A percentile compares a stretch with the other conserved stretches of the same genome.
These are phyloP conservation scores for Amphichorda felina DNA, from an alignment of 2,329 filamentous ascomycete genomes.

Conservation along the genomic window DNA sequence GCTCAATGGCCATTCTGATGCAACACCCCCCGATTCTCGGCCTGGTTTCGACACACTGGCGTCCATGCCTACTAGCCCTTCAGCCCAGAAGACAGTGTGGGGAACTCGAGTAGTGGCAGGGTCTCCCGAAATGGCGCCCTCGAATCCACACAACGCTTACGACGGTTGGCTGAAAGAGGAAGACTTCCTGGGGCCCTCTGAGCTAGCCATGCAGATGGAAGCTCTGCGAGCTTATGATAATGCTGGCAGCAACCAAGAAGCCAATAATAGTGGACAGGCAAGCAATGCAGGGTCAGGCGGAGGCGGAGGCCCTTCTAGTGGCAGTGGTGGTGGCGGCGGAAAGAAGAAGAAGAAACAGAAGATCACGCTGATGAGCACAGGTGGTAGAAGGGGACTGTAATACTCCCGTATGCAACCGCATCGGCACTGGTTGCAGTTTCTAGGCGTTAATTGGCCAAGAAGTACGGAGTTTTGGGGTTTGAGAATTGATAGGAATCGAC, in stretches of 20 bases:
- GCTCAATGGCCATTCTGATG: conserved; percentile 34
- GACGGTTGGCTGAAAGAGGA: conserved; percentile 86
- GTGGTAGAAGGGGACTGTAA: conserved; percentile 31
- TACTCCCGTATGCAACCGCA: too few species aligned
- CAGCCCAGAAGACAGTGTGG: conserved; percentile 73
- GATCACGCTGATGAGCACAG: conserved; percentile 61
- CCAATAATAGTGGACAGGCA: neutral
- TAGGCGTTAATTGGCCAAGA: too few species aligned
- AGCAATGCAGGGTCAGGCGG: neutral
- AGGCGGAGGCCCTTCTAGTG: conserved; percentile 7
- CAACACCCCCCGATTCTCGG: conserved; percentile 44
- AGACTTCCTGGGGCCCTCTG: conserved; percentile 52
- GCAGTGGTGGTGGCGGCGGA: conserved; percentile 22
- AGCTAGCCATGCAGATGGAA: conserved; percentile 48
- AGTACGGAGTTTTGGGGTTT: too few species aligned
- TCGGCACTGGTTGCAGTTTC: too few species aligned
- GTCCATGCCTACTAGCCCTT: conserved; percentile 71
- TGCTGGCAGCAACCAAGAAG: neutral
- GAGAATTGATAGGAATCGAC: too few species aligned
- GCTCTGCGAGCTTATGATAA: conserved; percentile 31
- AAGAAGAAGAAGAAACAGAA: conserved; percentile 64
- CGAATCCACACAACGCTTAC: conserved; percentile 26
- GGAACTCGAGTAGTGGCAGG: conserved; percentile 62
- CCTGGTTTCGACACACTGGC: conserved; percentile 58
- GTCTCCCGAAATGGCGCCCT: conserved; percentile 40